phyloP scores from a whole-genome alignment of 2,329 filamentous ascomycete species.

The Didymella exigua region DNA sequence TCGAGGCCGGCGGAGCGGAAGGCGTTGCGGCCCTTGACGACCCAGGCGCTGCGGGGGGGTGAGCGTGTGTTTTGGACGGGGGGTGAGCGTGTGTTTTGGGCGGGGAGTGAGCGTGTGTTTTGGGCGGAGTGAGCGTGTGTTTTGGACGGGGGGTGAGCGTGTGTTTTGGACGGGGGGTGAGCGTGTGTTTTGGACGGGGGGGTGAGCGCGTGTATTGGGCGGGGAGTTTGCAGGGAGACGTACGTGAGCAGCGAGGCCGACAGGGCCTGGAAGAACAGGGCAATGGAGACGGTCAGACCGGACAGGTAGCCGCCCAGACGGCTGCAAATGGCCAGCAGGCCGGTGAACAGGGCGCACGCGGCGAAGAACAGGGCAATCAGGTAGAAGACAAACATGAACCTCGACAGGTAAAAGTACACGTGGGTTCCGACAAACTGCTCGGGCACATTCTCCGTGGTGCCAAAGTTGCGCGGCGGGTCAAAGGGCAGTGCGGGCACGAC shows the following conservation, averaged over 20 bases:
- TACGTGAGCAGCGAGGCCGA: conserved; percentile 78
- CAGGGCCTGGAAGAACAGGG: conserved; percentile 72
- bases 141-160: background rate
- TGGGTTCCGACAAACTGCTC: conserved; percentile 60
- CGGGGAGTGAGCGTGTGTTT: too few relatives aligned
- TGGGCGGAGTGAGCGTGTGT: too few relatives aligned
- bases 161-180: too few relatives aligned
- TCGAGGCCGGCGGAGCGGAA: conserved; percentile 63
- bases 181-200: background rate
- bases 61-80: too few relatives aligned
- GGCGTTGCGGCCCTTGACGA: conserved; percentile 70
- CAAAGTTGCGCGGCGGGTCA: conserved; percentile 68
- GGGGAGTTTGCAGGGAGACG: conserved; percentile 40
- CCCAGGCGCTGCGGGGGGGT: conserved; percentile 65
- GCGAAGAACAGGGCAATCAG: conserved; percentile 83
- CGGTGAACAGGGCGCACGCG: conserved; percentile 68
- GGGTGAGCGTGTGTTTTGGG: too few relatives aligned
- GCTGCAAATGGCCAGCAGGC: conserved; percentile 72
- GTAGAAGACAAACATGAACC: conserved; percentile 92
- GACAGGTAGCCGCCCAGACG: conserved; percentile 73
- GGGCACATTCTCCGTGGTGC: conserved; percentile 60
- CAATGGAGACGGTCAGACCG: conserved; percentile 61
- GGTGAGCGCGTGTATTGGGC: background rate
- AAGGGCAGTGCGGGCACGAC: conserved; percentile 69
- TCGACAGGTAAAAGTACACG: conserved; percentile 81